Conservation (phyloP, 2,329 filamentous ascomycete species). For the Ceratocystiopsis brevicomis region DNA sequence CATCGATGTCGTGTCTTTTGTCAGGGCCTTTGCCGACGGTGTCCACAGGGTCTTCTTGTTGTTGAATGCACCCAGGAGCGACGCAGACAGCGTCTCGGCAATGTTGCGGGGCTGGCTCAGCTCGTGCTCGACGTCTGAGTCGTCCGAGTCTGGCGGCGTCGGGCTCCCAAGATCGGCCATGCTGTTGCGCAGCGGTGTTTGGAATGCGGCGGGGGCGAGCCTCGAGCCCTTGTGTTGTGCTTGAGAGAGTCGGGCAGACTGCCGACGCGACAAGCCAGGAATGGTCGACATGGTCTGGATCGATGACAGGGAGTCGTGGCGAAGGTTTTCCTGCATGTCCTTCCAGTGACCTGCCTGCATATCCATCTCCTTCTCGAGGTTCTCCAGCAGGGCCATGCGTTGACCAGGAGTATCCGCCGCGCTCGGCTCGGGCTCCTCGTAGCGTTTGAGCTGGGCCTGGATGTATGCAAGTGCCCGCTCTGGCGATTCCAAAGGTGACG, state of each 20-base stretch:
- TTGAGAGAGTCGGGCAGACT: conserved; percentile 7
- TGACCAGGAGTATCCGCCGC: conserved; percentile 19
- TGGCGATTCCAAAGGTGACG: conserved; percentile 34
- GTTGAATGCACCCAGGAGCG: not conserved
- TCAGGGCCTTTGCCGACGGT: not conserved
- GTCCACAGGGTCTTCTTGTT: not conserved
- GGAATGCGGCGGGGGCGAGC: not conserved
- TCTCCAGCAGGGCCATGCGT: conserved; percentile 32
- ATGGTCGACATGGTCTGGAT: conserved; percentile 16
- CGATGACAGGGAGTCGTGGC: conserved; percentile 31
- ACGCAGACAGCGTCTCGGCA: conserved; percentile 3
- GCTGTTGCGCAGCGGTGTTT: not conserved
- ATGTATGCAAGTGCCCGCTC: conserved; percentile 29
- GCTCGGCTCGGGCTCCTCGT: conserved; percentile 21
- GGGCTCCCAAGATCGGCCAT: conserved; percentile 29
- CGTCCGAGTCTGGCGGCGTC: conserved; percentile 34
- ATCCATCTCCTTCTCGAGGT: conserved; percentile 43
- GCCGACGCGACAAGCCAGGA: conserved; percentile 16
- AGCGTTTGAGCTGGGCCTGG: conserved; percentile 30
- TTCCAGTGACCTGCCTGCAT: conserved; percentile 41
- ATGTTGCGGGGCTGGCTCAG: conserved; percentile 6
- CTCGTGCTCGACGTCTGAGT: conserved; percentile 20
- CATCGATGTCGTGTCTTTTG: conserved; percentile 2
- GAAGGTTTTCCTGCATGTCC: conserved; percentile 32
- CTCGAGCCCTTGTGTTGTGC: too few species aligned